phyloP scores from a whole-genome alignment of 352 stramenopile genomes.

The Globisporangium orthogonon region DNA sequence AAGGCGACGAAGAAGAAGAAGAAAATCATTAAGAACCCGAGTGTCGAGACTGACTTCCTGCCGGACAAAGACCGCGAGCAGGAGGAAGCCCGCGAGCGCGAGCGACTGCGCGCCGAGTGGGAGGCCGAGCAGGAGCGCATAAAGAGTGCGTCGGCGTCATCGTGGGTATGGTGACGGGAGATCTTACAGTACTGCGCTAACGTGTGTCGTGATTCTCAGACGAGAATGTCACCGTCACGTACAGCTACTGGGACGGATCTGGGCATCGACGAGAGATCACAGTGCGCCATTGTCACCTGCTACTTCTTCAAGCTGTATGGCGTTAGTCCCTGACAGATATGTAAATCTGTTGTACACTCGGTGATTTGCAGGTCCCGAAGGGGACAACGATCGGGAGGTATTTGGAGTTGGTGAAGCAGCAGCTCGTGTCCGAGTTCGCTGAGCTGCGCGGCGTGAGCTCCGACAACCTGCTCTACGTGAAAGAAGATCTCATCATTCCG shows the following conservation, averaged over 20 bases:
- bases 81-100: conserved; percentile 64
- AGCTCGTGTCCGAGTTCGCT: conserved; percentile 91
- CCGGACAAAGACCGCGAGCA: conserved; percentile 91
- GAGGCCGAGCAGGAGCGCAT: conserved; percentile 89
- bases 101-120: conserved; percentile 90
- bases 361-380: conserved; percentile 67
- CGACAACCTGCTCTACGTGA: conserved; percentile 97
- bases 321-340: neutral
- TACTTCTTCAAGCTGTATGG: neutral
- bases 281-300: conserved; percentile 20
- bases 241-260: conserved; percentile 98
- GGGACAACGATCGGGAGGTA: conserved; percentile 90
- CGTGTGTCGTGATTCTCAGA: conserved; percentile 24
- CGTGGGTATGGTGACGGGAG: neutral
- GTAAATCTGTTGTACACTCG: neutral
- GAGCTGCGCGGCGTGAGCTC: conserved; percentile 87
- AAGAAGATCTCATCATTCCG: conserved; percentile 99
- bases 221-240: conserved; percentile 93
- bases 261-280: conserved; percentile 92
- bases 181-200: neutral
- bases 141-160: conserved; percentile 53
- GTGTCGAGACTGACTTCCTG: conserved; percentile 93
- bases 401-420: conserved; percentile 81
- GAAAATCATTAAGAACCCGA: conserved; percentile 90
- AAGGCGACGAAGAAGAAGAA: conserved; percentile 29